Base-by-base conservation (phyloP, 306 rosid species). In the Biancaea sappan region DNA sequence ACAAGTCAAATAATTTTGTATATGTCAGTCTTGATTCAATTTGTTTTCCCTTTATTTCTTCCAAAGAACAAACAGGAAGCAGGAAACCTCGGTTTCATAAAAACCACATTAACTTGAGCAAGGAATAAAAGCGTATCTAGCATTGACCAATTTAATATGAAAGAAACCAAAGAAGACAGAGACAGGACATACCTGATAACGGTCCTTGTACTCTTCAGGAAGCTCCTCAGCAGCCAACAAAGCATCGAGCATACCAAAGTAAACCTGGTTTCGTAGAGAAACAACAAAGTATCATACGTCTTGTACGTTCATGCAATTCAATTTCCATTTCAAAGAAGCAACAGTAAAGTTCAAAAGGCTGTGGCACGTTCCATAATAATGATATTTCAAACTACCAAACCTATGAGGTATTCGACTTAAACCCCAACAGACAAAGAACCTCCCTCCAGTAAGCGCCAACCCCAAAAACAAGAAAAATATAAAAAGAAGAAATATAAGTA, bases 161-260 rank as follows among this genome's bases (percentile, higher is more conserved):
- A 32, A 25, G 8, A 54, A 34, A 37, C 44, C 31, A 69, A 79
- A 34, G 75, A 77, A 51, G 3, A 44, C 86, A 93, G 4, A 58
- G 6, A 16, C 14, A 6, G 11, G 14, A 10, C 44, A 32, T 60
- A 34, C 99, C 99, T 94, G 99, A 80, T 80, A 73, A 28, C 87
- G 91, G 72, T 90, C 87, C 84, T 80, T 83, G 68, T 87, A 92
- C 81, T 94, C 99, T 79, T 88, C 97, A 41, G 99, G 99, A 66
- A 94, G 98, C 86, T 87, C 96, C 88, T 94, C 98, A 3, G 98
- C 86, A 71, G 93, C 96, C 96, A 94, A 85, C 75, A 94, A 78
- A 44, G 99, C 99, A 69, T 94, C 99, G 72, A 94, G 98, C 99
- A 94, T 94, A 77, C 99, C 99, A 73, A 94, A 94, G 84, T 92